Evolutionary conservation across 2,329 filamentous ascomycete species (phyloP), one percentile per base, ranked within the genome.

Genomic region (Camptophora hylomeconis): DNA sequence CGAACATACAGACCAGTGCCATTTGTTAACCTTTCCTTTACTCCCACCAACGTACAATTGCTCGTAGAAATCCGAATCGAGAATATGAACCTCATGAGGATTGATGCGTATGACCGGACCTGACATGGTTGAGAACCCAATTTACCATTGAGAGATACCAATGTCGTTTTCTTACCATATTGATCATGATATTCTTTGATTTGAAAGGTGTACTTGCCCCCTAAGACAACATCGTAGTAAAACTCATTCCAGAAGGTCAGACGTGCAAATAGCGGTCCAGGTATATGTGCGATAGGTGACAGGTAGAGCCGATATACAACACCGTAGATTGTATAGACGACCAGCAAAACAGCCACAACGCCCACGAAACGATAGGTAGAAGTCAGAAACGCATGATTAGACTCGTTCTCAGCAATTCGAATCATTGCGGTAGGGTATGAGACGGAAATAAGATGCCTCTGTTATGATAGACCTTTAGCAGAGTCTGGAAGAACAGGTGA

Each of bases 261-360:
- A 0, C 53, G 53, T 2, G 53, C 53, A 13, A 51, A 20, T 19
- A 40, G 50, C 1, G 47, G 40, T 5, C 47, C 53, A 1, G 46
- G 51, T n/a, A n/a, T n/a, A n/a, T n/a, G n/a, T n/a, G n/a, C n/a
- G n/a, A n/a, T n/a, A n/a, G n/a, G n/a, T n/a, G n/a, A n/a, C n/a
- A n/a, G n/a, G n/a, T n/a, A n/a, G n/a, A n/a, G n/a, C n/a, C n/a
- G n/a, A n/a, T n/a, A n/a, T n/a, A n/a, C n/a, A n/a, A n/a, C n/a
- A n/a, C n/a, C n/a, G n/a, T n/a, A n/a, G n/a, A n/a, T n/a, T n/a
- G n/a, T n/a, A n/a, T n/a, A n/a, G n/a, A n/a, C n/a, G n/a, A n/a
- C n/a, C n/a, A n/a, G n/a, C n/a, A n/a, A n/a, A n/a, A n/a, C n/a
- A n/a, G n/a, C n/a, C n/a, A n/a, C n/a, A n/a, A n/a, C n/a, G n/a